These are phyloP conservation scores for Pythium guiyangense DNA, from an alignment of 352 stramenopile genomes.

Conservation along the genomic window DNA sequence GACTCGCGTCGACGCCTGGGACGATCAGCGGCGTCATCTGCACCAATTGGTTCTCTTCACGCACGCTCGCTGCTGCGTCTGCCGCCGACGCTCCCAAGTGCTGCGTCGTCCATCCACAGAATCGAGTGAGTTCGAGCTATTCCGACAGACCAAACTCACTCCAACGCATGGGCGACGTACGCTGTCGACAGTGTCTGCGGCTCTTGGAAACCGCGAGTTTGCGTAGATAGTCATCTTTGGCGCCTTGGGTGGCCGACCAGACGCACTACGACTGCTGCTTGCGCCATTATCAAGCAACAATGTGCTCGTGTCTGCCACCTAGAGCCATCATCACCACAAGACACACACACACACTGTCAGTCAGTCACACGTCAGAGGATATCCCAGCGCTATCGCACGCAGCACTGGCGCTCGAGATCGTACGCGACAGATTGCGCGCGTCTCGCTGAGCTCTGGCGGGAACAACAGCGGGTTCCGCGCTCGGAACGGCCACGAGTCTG, in stretches of 20 bases:
- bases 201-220: slow-evolving; percentile 61
- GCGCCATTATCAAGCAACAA: slow-evolving; percentile 43
- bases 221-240: slow-evolving; percentile 60
- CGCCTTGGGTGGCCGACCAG: slow-evolving; percentile 21
- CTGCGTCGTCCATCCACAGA: slow-evolving; percentile 3
- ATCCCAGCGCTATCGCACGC: too few relatives aligned
- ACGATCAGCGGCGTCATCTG: slow-evolving; percentile 78
- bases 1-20: slow-evolving; percentile 65
- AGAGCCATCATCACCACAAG: slow-evolving; percentile 1
- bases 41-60: slow-evolving; percentile 44
- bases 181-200: not conserved
- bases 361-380: not conserved
- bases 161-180: not conserved
- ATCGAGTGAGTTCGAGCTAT: not conserved
- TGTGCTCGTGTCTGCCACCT: slow-evolving; percentile 11
- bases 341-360: not conserved
- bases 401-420: not conserved
- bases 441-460: slow-evolving; percentile 55
- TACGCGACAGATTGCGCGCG: slow-evolving; percentile 60
- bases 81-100: not conserved
- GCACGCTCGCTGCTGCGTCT: not conserved
- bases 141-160: not conserved
- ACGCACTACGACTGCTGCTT: slow-evolving; percentile 15
- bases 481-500: slow-evolving; percentile 72
- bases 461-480: slow-evolving; percentile 77